phyloP scores from a whole-genome alignment of 2,329 filamentous ascomycete genomes.

The Acrocalymma vagum region DNA sequence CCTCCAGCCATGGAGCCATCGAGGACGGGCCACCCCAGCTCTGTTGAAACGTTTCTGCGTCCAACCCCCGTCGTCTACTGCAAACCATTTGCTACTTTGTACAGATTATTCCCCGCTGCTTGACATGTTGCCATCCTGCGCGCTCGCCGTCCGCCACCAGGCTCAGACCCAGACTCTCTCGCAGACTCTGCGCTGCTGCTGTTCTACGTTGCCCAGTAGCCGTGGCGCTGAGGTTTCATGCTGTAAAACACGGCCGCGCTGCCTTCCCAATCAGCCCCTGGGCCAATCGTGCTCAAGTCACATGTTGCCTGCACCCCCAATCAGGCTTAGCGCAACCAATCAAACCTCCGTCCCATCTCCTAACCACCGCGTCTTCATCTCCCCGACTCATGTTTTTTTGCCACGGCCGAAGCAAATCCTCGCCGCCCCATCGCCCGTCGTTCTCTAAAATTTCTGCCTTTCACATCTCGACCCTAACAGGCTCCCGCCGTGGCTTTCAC shows the following conservation, averaged over 20 bases:
- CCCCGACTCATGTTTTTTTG: constrained; percentile 38
- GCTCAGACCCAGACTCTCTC: constrained; percentile 7
- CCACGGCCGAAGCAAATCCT: constrained; percentile 35
- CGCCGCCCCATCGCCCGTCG: neutral
- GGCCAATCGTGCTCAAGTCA: constrained; percentile 19
- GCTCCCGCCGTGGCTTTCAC: too few relatives aligned
- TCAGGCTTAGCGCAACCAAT: constrained; percentile 25
- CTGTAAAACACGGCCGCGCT: constrained; percentile 17
- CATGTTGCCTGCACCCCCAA: constrained; percentile 15
- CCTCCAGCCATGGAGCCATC: constrained; percentile 21
- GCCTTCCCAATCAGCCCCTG: constrained; percentile 14
- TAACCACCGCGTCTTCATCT: constrained; percentile 43
- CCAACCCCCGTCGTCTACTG: constrained; percentile 13
- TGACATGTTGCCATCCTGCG: constrained; percentile 12
- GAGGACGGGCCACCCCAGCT: constrained; percentile 20
- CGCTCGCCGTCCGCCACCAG: neutral
- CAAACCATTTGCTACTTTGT: constrained; percentile 16
- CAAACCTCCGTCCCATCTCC: constrained; percentile 37
- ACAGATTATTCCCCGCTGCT: too few relatives aligned
- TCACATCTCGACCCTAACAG: too few relatives aligned
- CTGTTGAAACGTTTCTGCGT: constrained; percentile 36
- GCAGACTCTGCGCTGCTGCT: constrained; percentile 13
- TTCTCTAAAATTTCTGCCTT: constrained; percentile 12
- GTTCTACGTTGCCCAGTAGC: constrained; percentile 19
- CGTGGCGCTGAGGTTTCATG: constrained; percentile 21